A percentile compares a stretch with the other conserved stretches of the same genome.
Conservation (phyloP, 164 flowering plant genomes). For the Malania oleifera region DNA sequence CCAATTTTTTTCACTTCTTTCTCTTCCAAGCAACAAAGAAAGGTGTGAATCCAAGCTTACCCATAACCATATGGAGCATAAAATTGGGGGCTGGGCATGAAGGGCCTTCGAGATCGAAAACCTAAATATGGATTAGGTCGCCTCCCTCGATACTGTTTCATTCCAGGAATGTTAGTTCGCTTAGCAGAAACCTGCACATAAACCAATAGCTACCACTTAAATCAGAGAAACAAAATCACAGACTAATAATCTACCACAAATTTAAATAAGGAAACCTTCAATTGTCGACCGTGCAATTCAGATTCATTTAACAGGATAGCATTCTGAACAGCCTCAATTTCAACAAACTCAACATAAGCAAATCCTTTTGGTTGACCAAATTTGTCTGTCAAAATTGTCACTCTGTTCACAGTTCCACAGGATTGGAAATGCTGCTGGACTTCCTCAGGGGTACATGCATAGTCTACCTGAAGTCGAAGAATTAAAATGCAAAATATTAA, state of each 20-base stretch:
- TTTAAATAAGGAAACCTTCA: slow-evolving; percentile 41
- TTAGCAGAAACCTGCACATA: slow-evolving; percentile 61
- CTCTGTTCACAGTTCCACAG: slow-evolving; percentile 80
- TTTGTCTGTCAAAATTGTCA: slow-evolving; percentile 73
- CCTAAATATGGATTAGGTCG: slow-evolving; percentile 39
- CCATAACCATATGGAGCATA: slow-evolving; percentile 55
- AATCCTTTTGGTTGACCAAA: slow-evolving; percentile 86
- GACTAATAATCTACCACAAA: neutral
- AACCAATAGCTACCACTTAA: neutral
- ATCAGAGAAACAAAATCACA: neutral
- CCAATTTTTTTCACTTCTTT: no score
- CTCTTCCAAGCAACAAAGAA: no score
- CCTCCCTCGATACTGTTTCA: slow-evolving; percentile 71
- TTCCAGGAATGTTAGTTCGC: slow-evolving; percentile 74
- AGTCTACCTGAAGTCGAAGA: slow-evolving; percentile 52
- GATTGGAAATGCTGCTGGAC: slow-evolving; percentile 83
- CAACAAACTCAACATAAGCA: slow-evolving; percentile 80
- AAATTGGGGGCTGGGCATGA: slow-evolving; percentile 37
- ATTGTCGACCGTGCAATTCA: slow-evolving; percentile 71
- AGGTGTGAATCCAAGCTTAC: slow-evolving; percentile 23
- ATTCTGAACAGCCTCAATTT: slow-evolving; percentile 73
- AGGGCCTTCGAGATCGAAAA: slow-evolving; percentile 47
- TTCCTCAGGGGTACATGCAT: slow-evolving; percentile 79
- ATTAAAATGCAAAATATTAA: neutral
- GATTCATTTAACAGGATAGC: slow-evolving; percentile 71